Evolutionary conservation across 2,329 filamentous ascomycete genomes (phyloP).

Genomic region (Neofusicoccum ribis): DNA sequence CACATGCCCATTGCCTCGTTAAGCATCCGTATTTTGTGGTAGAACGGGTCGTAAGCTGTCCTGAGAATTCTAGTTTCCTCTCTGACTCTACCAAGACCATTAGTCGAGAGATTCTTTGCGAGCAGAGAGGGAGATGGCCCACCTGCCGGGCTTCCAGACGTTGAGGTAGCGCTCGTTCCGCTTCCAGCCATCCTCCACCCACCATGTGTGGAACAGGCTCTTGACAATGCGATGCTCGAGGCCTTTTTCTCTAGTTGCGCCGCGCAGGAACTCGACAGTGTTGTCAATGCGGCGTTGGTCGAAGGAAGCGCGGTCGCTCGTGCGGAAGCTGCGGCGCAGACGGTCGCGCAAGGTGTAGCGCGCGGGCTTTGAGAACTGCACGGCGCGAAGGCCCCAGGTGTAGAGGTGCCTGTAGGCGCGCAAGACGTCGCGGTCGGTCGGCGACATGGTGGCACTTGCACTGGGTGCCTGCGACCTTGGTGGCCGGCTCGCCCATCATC

Average conservation of each 20-base stretch:
- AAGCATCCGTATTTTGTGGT: conserved; percentile 70
- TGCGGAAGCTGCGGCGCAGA: conserved; percentile 44
- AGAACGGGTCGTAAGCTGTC: conserved; percentile 60
- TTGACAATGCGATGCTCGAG: conserved; percentile 72
- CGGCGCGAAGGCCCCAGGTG: conserved; percentile 65
- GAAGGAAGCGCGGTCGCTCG: conserved; percentile 31
- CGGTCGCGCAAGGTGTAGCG: conserved; percentile 61
- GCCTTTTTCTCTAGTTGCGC: conserved; percentile 63
- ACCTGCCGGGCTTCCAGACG: conserved; percentile 4
- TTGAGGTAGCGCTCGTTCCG: neutral
- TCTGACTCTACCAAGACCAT: neutral
- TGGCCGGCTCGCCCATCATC: neutral
- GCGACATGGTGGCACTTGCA: neutral
- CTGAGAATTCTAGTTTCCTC: conserved; percentile 16
- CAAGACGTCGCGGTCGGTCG: conserved; percentile 41
- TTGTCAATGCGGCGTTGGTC: conserved; percentile 55
- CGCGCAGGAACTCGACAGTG: conserved; percentile 69
- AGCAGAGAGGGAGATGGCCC: neutral
- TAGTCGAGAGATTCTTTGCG: neutral
- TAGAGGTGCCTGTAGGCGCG: conserved; percentile 71
- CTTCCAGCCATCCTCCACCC: conserved; percentile 35
- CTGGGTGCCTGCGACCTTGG: neutral
- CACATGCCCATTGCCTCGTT: conserved; percentile 72
- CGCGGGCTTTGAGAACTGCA: conserved; percentile 70
- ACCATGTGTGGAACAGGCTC: conserved; percentile 60